Evolutionary conservation across 1,139 yeast species (phyloP).

Genomic region (Geotrichum australiense): DNA sequence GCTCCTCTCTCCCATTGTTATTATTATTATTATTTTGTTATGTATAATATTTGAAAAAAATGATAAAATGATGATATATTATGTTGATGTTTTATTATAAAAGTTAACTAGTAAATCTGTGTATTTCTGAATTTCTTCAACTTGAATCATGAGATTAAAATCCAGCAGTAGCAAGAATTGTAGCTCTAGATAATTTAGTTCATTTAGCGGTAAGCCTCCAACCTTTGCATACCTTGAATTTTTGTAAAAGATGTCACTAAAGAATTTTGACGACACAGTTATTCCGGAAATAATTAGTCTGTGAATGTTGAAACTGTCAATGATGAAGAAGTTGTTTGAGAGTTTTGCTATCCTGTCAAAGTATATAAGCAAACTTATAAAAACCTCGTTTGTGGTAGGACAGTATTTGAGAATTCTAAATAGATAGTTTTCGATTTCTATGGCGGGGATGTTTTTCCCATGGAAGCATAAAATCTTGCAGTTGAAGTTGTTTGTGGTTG

Average conservation of each 20-base stretch:
- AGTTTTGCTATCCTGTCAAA: slow-evolving; percentile 90
- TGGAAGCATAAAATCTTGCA: slow-evolving; percentile 85
- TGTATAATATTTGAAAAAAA: too few species aligned
- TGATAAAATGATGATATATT: neutral
- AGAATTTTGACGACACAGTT: slow-evolving; percentile 91
- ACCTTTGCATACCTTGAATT: slow-evolving; percentile 95
- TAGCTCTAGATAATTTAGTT: slow-evolving; percentile 82
- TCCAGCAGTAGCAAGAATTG: slow-evolving; percentile 82
- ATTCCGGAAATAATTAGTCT: slow-evolving; percentile 92
- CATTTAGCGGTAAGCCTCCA: slow-evolving; percentile 94
- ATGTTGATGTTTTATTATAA: slow-evolving; percentile 53
- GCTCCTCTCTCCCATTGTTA: neutral
- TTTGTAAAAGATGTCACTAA: slow-evolving; percentile 92
- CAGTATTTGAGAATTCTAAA: slow-evolving; percentile 90
- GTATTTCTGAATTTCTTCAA: slow-evolving; percentile 85
- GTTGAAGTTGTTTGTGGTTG: slow-evolving; percentile 45
- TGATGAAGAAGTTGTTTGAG: slow-evolving; percentile 77
- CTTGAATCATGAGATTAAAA: slow-evolving; percentile 77
- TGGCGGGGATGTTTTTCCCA: slow-evolving; percentile 94
- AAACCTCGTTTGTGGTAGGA: slow-evolving; percentile 96
- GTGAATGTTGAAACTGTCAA: slow-evolving; percentile 95
- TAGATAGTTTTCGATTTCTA: slow-evolving; percentile 80
- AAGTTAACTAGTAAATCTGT: slow-evolving; percentile 80
- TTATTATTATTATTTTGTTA: neutral
- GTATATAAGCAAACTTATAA: slow-evolving; percentile 79